Percentiles rank a stretch among this genome's conserved stretches.
Evolutionary conservation across 805 yeast species (phyloP).

Genomic region (Lipomyces lipofer): DNA sequence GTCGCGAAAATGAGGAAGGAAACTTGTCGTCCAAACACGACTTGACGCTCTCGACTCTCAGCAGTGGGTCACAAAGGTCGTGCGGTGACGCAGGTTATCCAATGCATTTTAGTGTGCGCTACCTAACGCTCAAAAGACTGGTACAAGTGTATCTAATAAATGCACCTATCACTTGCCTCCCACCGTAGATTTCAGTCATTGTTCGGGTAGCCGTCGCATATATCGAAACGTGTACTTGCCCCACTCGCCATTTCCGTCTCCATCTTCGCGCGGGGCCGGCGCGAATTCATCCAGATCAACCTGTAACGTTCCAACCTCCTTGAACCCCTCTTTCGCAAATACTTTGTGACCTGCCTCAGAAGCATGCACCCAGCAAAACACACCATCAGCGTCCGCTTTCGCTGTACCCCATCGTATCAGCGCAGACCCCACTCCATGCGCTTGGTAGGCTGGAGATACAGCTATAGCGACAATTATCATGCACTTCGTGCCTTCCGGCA

Average conservation of each 20-base stretch:
- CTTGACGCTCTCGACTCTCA: too few relatives aligned
- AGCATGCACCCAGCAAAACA: background rate
- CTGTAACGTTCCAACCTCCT: background rate
- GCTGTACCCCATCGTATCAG: background rate
- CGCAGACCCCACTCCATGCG: background rate
- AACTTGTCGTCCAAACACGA: too few relatives aligned
- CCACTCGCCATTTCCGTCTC: background rate
- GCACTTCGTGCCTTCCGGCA: background rate
- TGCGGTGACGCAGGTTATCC: too few relatives aligned
- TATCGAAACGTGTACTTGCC: background rate
- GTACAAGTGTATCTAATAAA: too few relatives aligned
- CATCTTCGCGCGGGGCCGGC: background rate
- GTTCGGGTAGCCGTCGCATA: background rate
- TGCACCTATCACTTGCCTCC: too few relatives aligned
- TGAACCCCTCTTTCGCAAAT: background rate
- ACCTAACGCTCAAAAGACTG: too few relatives aligned
- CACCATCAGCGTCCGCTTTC: background rate
- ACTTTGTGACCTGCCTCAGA: background rate
- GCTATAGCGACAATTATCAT: background rate
- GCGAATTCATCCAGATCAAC: background rate
- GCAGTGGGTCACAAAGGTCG: too few relatives aligned
- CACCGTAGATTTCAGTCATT: too few relatives aligned
- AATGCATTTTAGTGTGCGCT: too few relatives aligned
- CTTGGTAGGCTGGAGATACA: background rate
- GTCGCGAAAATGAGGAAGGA: too few relatives aligned